Evolutionary conservation across 208 protist genomes (phyloP), one percentile per base, ranked within the genome.

Genomic region (Balamuthia mandrillaris): DNA sequence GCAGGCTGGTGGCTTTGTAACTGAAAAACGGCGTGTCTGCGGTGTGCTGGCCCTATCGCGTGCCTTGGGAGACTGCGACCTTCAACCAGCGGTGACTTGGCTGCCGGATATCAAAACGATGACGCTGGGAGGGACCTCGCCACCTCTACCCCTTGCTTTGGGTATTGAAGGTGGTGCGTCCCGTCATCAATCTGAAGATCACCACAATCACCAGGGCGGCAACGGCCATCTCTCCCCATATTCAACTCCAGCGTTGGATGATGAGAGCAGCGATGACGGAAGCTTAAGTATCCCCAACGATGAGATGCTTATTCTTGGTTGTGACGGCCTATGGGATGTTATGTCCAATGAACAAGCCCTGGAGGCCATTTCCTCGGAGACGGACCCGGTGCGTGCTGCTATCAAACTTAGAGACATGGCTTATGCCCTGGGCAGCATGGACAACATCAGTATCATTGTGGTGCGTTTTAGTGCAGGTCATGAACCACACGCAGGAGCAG

Each of bases 311-410:
- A 81, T 81, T 21, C 51, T 81, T n/a, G 74, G 51, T 2, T 81
- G 74, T 29, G 74, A 81, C 51, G 74, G 74, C 51, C 51, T 81
- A 52, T 81, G 74, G 74, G 74, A 81, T 45, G 74, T 81, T 31
- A 45, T 81, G 6, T 81, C 74, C 29, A 63, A 81, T n/a, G 51
- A 58, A 37, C 49, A 58, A 24, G 74, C 74, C 18, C 51, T 81
- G 27, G 74, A 31, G 37, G 63, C 63, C 31, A 52, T 41, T 7
- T 33, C 42, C 37, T 12, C 49, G 2, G 37, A 63, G 3, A 45
- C 51, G 9, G 49, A 45, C 10, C 51, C 74, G 16, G 74, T 33
- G 2, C 27, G 74, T 6, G 51, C 49, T 9, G 24, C 49, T 24
- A 63, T 63, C 16, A 37, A 21, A 10, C 16, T 9, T 12, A 16